Base-by-base conservation (phyloP, 2,329 filamentous ascomycete species). In the Fusarium domesticum region DNA sequence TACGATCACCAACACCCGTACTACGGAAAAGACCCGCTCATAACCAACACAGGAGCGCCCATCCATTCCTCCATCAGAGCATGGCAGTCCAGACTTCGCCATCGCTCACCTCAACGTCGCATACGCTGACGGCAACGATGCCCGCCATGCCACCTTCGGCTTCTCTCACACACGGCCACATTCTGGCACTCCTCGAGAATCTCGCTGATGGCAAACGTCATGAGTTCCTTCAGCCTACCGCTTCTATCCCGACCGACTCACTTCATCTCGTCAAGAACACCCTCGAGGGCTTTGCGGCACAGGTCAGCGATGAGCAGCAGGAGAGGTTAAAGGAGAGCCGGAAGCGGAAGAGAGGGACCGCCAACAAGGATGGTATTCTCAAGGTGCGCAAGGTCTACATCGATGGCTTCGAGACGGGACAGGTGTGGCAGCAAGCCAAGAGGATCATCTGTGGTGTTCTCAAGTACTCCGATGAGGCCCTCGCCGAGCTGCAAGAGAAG, bases 371-470 rank as follows among this genome's bases (percentile, higher is more conserved):
- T 39, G 68, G 79, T 53, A 71, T 86, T 2, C 63, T 96, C 51
- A 89, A 89, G 59, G 73, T 96, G 59, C 84, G 87, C 58, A 90
- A 87, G 66, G 73, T 98, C 14, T 87, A 96, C 64, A 74, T 89
- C 6, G 83, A 95, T 45, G 93, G 92, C 0, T 96, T 97, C 57
- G 87, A 87, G 58, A 84, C 87, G 10, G 81, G 84, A 16, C 92
- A 97, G 68, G 84, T 98, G 34, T 98, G 92, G 87, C 89, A 96
- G 67, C 93, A 98, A 70, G 87, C 89, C 7, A 85, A 84, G 61
- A 82, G 87, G 58, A 89, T 97, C 16, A 83, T 97, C 45, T 77
- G 67, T 11, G 74, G 75, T 36, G 69, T 78, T 10, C 56, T 81
- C 35, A 65, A 70, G 33, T 74, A 78, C 51, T 75, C 76, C 0